Evolutionary conservation across 768 basidiomycete genomes (phyloP).

Genomic region (Jaapia argillacea): DNA sequence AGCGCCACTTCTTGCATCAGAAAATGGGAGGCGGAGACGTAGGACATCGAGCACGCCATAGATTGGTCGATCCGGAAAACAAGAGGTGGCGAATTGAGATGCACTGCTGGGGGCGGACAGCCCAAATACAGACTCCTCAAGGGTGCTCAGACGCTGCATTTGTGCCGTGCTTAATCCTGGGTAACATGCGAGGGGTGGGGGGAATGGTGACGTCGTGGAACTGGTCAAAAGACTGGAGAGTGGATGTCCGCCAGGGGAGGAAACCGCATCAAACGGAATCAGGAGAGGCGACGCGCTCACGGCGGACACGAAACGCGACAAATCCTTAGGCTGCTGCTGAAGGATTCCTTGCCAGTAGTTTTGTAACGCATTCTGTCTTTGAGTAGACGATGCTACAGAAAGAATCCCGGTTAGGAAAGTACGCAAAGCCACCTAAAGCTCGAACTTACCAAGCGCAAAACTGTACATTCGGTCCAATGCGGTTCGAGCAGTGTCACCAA

Average conservation of each 20-base stretch:
- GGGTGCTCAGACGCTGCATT: conserved; percentile 28
- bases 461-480: conserved; percentile 51
- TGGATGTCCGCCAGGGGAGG: conserved; percentile 16
- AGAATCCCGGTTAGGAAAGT: too few relatives aligned
- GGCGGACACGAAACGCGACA: conserved; percentile 36
- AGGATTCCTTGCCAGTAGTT: conserved; percentile 49
- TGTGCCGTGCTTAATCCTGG: conserved; percentile 35
- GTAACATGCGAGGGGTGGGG: conserved; percentile 52
- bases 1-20: conserved; percentile 29
- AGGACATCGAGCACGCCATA: conserved; percentile 54
- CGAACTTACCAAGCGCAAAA: conserved; percentile 42
- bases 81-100: conserved; percentile 34
- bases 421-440: conserved; percentile 1
- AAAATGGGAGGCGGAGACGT: conserved; percentile 47
- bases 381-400: conserved; percentile 43
- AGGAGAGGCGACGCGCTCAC: conserved; percentile 37
- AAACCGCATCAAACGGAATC: conserved; percentile 48
- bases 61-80: conserved; percentile 47
- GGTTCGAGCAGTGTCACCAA: conserved; percentile 25
- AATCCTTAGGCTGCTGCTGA: conserved; percentile 30
- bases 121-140: conserved; percentile 45
- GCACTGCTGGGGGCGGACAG: conserved; percentile 24
- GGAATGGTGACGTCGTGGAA: conserved; percentile 35
- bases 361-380: conserved; percentile 34
- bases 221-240: conserved; percentile 31